Evolutionary conservation across 2,329 filamentous ascomycete genomes (phyloP).

Genomic region (Pseudogymnoascus sp.): DNA sequence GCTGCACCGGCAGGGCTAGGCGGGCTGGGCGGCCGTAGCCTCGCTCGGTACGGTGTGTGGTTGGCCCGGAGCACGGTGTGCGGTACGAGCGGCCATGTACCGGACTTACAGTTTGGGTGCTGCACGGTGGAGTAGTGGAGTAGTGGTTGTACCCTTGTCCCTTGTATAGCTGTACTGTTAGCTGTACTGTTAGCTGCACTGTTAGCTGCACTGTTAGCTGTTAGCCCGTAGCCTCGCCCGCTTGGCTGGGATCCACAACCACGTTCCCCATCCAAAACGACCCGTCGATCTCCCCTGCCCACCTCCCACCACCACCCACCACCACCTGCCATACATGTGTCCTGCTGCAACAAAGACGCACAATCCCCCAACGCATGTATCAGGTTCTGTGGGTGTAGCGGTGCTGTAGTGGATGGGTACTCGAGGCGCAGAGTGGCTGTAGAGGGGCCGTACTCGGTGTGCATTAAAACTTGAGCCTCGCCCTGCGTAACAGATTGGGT

Average conservation of each 20-base stretch:
- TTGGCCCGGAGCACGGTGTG: neutral
- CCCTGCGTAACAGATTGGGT: no score
- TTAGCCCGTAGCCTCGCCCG: neutral
- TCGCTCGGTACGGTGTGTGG: neutral
- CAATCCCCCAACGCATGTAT: neutral
- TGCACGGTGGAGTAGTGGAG: no score
- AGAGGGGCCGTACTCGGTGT: neutral
- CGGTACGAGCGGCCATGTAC: neutral
- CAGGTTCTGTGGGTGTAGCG: neutral
- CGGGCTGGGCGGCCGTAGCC: neutral
- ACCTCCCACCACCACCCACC: neutral
- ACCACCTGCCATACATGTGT: neutral
- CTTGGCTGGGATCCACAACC: neutral
- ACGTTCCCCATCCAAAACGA: neutral
- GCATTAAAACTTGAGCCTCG: neutral
- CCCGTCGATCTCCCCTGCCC: neutral
- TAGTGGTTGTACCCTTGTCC: no score
- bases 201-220: no score
- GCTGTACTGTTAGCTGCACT: no score
- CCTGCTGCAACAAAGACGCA: no score
- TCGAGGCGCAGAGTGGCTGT: neutral
- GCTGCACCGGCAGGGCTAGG: neutral
- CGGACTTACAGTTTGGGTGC: no score
- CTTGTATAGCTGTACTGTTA: no score
- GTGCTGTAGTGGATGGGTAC: neutral